Percentiles rank a stretch among this genome's conserved stretches.
phyloP scores from a whole-genome alignment of 2,329 filamentous ascomycete genomes.

The Ophiostoma piceae region DNA sequence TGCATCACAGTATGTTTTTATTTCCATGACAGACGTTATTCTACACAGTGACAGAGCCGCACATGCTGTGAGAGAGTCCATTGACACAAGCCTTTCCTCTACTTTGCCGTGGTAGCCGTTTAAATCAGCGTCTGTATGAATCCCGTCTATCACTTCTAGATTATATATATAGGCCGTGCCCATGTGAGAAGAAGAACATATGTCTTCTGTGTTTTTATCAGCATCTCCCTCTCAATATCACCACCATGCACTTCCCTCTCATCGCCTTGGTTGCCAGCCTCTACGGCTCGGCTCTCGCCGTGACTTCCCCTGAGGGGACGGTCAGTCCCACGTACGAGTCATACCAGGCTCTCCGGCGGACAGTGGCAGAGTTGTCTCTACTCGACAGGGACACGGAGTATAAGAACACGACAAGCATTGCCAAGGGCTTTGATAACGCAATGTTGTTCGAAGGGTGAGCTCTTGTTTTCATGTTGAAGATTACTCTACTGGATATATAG shows the following conservation, averaged over 20 bases:
- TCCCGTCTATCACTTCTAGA: background rate
- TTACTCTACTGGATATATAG: background rate
- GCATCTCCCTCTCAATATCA: background rate
- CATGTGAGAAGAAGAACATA: background rate
- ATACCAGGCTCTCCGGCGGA: constrained; percentile 9
- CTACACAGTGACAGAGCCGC: background rate
- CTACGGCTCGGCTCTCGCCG: background rate
- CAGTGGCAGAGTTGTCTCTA: background rate
- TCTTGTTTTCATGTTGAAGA: background rate
- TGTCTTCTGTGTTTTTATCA: background rate
- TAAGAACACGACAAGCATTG: constrained; percentile 21
- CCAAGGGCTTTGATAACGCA: constrained; percentile 22
- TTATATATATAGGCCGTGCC: background rate
- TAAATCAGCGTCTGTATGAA: background rate
- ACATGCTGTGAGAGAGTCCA: background rate
- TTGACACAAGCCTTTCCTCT: background rate
- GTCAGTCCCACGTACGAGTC: background rate
- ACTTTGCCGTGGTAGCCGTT: background rate
- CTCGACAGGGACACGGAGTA: constrained; percentile 3
- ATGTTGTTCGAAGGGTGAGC: constrained; percentile 22
- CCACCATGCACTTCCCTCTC: background rate
- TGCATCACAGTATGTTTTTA: too few species aligned
- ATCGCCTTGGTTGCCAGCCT: background rate
- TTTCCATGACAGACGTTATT: too few species aligned
- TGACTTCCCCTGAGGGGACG: background rate